phyloP scores from a whole-genome alignment of 2,329 filamentous ascomycete species.

The Ceratocystis albifundus region DNA sequence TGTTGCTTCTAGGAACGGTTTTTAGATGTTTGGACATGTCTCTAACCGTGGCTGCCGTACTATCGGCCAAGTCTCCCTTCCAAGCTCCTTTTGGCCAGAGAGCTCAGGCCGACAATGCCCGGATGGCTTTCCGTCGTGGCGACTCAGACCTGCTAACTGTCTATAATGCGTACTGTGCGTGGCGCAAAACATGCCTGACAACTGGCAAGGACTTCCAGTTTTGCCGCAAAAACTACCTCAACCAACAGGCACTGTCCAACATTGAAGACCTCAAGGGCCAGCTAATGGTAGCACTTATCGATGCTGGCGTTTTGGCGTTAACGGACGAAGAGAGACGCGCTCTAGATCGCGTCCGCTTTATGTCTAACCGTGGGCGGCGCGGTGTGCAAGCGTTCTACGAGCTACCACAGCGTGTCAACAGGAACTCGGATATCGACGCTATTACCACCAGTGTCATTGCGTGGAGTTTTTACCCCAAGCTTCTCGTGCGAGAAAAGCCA shows the following conservation, averaged over 20 bases:
- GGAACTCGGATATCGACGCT: conserved; percentile 67
- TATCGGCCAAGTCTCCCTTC: conserved; percentile 93
- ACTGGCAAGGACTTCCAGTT: conserved; percentile 70
- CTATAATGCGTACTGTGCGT: conserved; percentile 85
- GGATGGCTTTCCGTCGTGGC: conserved; percentile 66
- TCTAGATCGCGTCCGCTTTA: conserved; percentile 57
- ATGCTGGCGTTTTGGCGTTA: conserved; percentile 70
- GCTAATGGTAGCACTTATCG: conserved; percentile 69
- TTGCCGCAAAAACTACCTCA: conserved; percentile 89
- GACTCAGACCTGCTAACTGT: conserved; percentile 87
- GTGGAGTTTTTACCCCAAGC: conserved; percentile 91
- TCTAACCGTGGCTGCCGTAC: conserved; percentile 79
- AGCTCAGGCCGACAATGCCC: conserved; percentile 67
- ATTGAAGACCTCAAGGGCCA: conserved; percentile 96
- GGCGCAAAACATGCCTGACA: conserved; percentile 70
- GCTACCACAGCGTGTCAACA: conserved; percentile 63
- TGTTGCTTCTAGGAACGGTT: conserved; percentile 73
- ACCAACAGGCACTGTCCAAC: conserved; percentile 73
- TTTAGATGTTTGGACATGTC: conserved; percentile 88
- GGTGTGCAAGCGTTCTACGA: conserved; percentile 62
- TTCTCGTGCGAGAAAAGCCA: conserved; percentile 64
- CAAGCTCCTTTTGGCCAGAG: conserved; percentile 74
- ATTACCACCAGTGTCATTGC: conserved; percentile 73
- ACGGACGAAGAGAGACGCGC: conserved; percentile 59
- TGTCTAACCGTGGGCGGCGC: conserved; percentile 39